Evolutionary conservation across 306 rosid species (phyloP), one percentile per base, ranked within the genome.

Genomic region (Hippophae gyantsensis): DNA sequence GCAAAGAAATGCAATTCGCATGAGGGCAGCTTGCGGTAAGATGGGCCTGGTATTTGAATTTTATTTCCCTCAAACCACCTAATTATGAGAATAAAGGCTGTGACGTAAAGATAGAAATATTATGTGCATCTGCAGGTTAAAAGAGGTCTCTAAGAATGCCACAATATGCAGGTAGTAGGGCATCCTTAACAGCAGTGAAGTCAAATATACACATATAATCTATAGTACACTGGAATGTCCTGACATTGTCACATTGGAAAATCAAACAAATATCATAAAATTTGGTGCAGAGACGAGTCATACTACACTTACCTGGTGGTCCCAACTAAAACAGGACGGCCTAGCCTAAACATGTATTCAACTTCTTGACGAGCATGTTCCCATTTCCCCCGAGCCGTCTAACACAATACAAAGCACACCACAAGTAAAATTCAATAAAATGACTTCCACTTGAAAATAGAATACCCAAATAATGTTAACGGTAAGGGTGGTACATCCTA

Each of bases 301-400:
- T 42, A n/a, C 11, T 23, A 42, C 32, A 55, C 45, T 66, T 78
- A 92, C 98, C 98, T 87, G 56, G 98, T 92, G 55, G 92, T 92
- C 65, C 98, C 98, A 67, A 92, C 98, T 70, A 92, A 83, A 73
- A 92, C 89, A 71, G 96, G 98, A 32, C 93, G 87, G 32, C 98
- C 93, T 80, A 79, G 86, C 75, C 79, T 74, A 69, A 92, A 92
- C 95, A 92, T 92, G 75, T 78, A 61, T 57, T 88, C 89, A 74
- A 87, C 98, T 78, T 92, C 98, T 61, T 73, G 83, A 60, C 93
- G 93, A 74, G 81, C 96, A 68, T 81, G 82, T 71, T 92, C 87
- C 98, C 98, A 92, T 78, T 92, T 92, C 32, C 98, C 98, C 25
- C 80, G 84, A 63, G 89, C 93, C 81, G 98, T 85, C 98, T 87